Evolutionary conservation across 192 early-diverging fungal species (phyloP).

Genomic region (Gonapodya prolifera): DNA sequence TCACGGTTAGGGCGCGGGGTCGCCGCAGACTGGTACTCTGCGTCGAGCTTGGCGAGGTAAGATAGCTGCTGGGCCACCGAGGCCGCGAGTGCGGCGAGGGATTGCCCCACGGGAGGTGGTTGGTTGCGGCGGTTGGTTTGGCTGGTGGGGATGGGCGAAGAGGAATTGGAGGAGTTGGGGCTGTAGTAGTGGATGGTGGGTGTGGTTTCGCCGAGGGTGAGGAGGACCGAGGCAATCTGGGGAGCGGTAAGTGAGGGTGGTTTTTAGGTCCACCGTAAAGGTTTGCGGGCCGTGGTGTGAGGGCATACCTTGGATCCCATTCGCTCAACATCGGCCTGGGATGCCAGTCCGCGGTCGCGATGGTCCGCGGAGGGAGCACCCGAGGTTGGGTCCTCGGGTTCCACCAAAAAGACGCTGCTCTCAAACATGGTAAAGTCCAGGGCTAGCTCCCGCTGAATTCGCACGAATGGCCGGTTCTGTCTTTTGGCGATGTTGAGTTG

Average conservation of each 20-base stretch:
- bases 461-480: neutral
- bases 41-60: constrained; percentile 49
- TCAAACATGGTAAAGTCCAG: neutral
- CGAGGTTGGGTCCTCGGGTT: neutral
- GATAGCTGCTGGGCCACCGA: constrained; percentile 51
- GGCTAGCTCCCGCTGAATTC: neutral
- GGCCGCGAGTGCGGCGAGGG: neutral
- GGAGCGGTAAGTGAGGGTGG: neutral
- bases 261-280: neutral
- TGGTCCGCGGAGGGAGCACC: neutral
- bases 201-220: neutral
- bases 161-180: neutral
- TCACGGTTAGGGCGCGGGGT: constrained; percentile 3
- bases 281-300: neutral
- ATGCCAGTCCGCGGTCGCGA: neutral
- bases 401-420: neutral
- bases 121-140: constrained; percentile 53
- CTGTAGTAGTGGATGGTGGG: neutral
- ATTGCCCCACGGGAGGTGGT: neutral
- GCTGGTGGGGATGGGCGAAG: constrained; percentile 34
- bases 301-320: neutral
- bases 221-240: neutral
- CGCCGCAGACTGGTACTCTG: constrained; percentile 38
- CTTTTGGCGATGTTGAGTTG: neutral
- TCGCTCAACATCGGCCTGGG: neutral